Conservation (phyloP, 306 rosid genomes). For the Parietaria judaica region DNA sequence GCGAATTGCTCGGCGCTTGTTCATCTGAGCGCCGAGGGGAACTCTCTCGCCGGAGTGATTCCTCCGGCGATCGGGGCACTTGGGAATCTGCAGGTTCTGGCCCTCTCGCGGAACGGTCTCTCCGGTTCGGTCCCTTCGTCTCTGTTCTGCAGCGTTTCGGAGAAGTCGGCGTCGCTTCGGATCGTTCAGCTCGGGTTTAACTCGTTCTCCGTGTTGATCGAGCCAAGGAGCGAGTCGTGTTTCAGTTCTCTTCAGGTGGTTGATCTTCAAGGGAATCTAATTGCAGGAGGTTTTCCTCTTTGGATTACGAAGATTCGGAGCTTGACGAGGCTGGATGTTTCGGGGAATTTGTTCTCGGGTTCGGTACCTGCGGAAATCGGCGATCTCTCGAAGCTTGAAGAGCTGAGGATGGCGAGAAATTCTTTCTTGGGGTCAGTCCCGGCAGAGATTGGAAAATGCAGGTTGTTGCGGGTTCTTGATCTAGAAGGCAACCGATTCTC, state of each 20-base stretch:
- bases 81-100: conserved; percentile 65
- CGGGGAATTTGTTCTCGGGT: conserved; percentile 61
- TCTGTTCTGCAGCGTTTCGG: conserved; percentile 59
- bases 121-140: conserved; percentile 76
- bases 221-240: conserved; percentile 41
- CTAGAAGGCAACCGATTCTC: conserved; percentile 59
- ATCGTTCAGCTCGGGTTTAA: conserved; percentile 75
- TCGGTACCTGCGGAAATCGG: conserved; percentile 48
- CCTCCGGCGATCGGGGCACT: conserved; percentile 82
- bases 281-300: conserved; percentile 58
- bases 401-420: conserved; percentile 64
- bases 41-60: conserved; percentile 63
- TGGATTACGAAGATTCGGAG: conserved; percentile 57
- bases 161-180: conserved; percentile 59
- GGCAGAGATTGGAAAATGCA: conserved; percentile 54
- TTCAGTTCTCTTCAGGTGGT: conserved; percentile 60
- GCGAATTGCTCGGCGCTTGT: conserved; percentile 76
- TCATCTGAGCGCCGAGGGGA: conserved; percentile 74
- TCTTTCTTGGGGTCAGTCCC: conserved; percentile 61
- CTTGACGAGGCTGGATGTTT: conserved; percentile 50
- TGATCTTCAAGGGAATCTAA: conserved; percentile 56
- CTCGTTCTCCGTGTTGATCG: conserved; percentile 59
- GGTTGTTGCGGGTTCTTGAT: conserved; percentile 46
- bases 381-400: conserved; percentile 39
- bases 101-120: conserved; percentile 62